A percentile compares a stretch with the other conserved stretches of the same genome.
phyloP scores from a whole-genome alignment of 2,329 filamentous ascomycete species.

The Curvularia verruculosa region DNA sequence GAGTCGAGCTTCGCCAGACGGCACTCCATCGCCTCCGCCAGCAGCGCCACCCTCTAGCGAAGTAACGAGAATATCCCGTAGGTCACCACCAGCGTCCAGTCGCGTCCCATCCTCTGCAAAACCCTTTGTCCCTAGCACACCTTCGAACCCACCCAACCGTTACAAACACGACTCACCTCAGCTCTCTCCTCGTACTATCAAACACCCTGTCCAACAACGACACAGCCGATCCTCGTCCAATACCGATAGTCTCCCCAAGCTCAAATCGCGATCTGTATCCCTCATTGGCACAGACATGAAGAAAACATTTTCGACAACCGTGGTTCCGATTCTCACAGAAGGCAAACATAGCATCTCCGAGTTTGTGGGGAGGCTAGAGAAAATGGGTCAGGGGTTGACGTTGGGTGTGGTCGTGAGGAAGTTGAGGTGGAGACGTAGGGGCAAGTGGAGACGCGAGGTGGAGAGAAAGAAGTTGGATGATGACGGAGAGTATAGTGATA shows the following conservation, averaged over 20 bases:
- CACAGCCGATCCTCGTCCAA: background rate
- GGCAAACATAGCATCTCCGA: background rate
- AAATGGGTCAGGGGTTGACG: background rate
- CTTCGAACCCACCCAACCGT: background rate
- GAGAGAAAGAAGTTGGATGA: no score
- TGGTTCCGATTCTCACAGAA: background rate
- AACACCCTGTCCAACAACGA: background rate
- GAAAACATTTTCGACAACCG: background rate
- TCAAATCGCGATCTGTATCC: background rate
- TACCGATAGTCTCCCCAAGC: background rate
- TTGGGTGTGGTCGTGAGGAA: background rate
- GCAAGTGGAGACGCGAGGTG: background rate
- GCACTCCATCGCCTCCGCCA: background rate
- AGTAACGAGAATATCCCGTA: background rate
- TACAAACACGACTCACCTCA: background rate
- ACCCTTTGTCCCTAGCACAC: background rate
- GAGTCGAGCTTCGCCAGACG: background rate
- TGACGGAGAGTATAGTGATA: background rate
- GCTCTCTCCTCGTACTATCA: background rate
- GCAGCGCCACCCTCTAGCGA: background rate
- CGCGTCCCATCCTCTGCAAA: background rate
- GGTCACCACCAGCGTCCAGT: background rate
- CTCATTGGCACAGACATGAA: constrained; percentile 2
- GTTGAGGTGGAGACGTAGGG: background rate
- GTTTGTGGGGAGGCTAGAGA: constrained; percentile 3